phyloP scores from a whole-genome alignment of 192 early-diverging fungal species.

The Backusella australiensis region DNA sequence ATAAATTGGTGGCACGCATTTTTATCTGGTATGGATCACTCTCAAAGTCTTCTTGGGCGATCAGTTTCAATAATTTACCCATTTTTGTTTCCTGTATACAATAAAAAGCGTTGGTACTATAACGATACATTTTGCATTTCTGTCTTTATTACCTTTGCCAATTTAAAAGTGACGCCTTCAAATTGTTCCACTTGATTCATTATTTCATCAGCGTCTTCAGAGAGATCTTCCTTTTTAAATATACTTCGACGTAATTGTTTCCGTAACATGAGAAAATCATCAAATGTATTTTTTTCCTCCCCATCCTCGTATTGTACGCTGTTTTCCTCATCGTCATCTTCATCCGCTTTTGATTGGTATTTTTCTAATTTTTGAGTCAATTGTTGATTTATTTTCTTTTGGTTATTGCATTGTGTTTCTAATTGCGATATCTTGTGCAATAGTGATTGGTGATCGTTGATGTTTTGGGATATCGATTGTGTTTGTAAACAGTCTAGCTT shows the following conservation, averaged over 20 bases:
- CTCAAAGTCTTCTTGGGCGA: constrained; percentile 22
- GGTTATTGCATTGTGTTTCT: not conserved
- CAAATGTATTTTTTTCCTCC: not conserved
- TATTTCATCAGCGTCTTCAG: constrained; percentile 17
- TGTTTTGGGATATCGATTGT: not conserved
- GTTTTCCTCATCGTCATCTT: not conserved
- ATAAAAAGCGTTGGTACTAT: not conserved
- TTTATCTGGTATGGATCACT: constrained; percentile 15
- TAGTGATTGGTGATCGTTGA: not conserved
- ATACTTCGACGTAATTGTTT: constrained; percentile 28
- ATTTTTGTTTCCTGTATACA: constrained; percentile 33
- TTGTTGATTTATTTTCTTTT: not conserved
- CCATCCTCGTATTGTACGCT: not conserved
- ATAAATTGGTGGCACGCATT: constrained; percentile 10
- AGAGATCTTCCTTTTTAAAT: constrained; percentile 23
- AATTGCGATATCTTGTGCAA: not conserved
- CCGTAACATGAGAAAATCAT: constrained; percentile 19
- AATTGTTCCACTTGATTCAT: constrained; percentile 34
- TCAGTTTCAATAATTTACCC: constrained; percentile 37
- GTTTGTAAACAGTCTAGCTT: not conserved
- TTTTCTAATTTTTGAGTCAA: not conserved
- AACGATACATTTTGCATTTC: too few relatives aligned
- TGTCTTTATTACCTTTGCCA: constrained; percentile 27
- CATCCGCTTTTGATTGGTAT: not conserved
- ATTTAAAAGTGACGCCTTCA: constrained; percentile 30